Base-by-base conservation (phyloP, 495 filamentous ascomycete genomes). In the Xylaria grammica region DNA sequence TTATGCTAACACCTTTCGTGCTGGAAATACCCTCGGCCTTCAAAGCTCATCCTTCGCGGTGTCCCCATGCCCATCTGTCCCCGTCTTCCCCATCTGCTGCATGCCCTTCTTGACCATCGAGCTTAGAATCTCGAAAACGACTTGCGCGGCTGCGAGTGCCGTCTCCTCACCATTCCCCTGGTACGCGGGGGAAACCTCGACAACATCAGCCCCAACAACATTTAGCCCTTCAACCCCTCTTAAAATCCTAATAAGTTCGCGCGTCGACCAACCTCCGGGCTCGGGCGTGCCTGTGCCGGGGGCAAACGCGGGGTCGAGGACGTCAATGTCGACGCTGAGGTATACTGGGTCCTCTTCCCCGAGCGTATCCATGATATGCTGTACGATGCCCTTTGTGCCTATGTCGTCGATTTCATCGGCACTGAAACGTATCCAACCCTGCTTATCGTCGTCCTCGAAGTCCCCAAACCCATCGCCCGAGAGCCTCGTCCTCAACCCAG, bases 161-260 rank as follows among this genome's bases (percentile, higher is more conserved):
- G 92, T 96, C 71, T 89, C 88, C 82, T 96, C 92, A 0, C 89
- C 91, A 52, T 83, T 85, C 5, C 91, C 91, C 76, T 95, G 91
- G 74, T 96, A 95, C 13, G 91, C 90, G 1, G 92, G 92, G 49
- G 89, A 88, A 15, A 96, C 92, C 83, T 96, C 92, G 24, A 96
- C 92, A 65, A 94, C 87, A 76, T 91, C 90, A 4, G 87, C 89
- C 0, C 90, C 90, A 20, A 92, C 88, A 1, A 91, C 69, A 72
- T 91, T 91, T 72, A 92, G 65, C 38, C 81, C 82, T 78, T 91
- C 88, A 8, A 92, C 74, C 0, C 89, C 90, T 26, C 89, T 79
- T 74, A 91, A 70, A 53, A 92, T 89, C 3, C 86, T 77, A 50
- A 90, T 90, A 64, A 91, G 78, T 74, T 92, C 90, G 24, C 89